phyloP scores from a whole-genome alignment of 495 filamentous ascomycete genomes.

The Platismatia glauca region DNA sequence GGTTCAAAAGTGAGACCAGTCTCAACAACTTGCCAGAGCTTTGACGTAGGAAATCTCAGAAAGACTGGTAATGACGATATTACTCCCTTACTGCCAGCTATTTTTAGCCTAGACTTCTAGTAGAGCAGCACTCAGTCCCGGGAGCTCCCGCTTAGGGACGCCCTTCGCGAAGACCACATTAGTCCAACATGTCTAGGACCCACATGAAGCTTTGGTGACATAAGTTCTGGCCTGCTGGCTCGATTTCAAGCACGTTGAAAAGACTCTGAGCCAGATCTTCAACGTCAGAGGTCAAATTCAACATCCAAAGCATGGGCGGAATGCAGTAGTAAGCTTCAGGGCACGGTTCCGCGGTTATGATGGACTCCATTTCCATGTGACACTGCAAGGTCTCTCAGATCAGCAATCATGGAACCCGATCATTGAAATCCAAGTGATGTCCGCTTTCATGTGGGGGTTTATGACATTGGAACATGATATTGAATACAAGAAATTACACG shows the following conservation, averaged over 20 bases:
- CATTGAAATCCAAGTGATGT: conserved; percentile 10
- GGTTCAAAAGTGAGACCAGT: too few relatives aligned
- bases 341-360: conserved; percentile 10
- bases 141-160: background rate
- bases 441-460: conserved; percentile 8
- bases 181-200: too few relatives aligned
- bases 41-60: too few relatives aligned
- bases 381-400: background rate
- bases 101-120: too few relatives aligned
- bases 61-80: too few relatives aligned
- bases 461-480: conserved; percentile 1
- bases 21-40: too few relatives aligned
- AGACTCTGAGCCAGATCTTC: background rate
- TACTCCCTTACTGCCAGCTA: too few relatives aligned
- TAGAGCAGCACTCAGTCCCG: background rate
- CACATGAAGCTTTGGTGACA: background rate
- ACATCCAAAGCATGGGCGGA: conserved; percentile 6
- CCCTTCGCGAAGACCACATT: background rate
- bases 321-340: background rate
- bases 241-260: background rate
- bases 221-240: background rate
- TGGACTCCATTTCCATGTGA: conserved; percentile 7
- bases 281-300: conserved; percentile 1
- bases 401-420: background rate
- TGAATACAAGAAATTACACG: conserved; percentile 7